Conservation (phyloP, 2,329 filamentous ascomycete genomes). For the Acrocalymma vagum region DNA sequence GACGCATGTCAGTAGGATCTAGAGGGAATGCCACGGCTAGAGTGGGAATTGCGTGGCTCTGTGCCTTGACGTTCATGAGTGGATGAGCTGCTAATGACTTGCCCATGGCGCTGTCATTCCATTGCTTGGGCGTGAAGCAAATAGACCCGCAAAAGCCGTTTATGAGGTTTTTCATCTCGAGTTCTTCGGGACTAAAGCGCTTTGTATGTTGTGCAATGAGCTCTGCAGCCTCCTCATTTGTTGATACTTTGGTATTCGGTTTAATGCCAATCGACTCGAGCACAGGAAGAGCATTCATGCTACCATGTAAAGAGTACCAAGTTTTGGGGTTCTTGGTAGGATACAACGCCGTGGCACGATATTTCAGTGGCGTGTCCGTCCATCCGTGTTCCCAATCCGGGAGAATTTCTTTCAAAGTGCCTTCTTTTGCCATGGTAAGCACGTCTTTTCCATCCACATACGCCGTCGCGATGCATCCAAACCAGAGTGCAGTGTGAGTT, state of each 20-base stretch:
- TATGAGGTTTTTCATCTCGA: constrained; percentile 24
- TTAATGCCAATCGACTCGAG: constrained; percentile 58
- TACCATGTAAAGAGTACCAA: constrained; percentile 63
- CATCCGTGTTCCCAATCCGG: constrained; percentile 53
- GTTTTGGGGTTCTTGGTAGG: constrained; percentile 54
- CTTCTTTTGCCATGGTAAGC: constrained; percentile 30
- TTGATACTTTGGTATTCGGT: constrained; percentile 19
- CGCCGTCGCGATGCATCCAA: constrained; percentile 50
- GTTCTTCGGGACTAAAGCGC: constrained; percentile 42
- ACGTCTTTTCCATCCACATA: constrained; percentile 47
- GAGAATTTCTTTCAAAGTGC: constrained; percentile 37
- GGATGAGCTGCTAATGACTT: constrained; percentile 52
- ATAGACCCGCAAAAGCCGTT: constrained; percentile 48
- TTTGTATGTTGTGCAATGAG: constrained; percentile 26
- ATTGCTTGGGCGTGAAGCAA: constrained; percentile 55
- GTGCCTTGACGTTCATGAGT: constrained; percentile 48
- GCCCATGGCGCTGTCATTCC: constrained; percentile 55
- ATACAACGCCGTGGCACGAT: constrained; percentile 49
- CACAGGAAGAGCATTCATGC: constrained; percentile 54
- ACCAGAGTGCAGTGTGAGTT: constrained; percentile 57
- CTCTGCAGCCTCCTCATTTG: constrained; percentile 31
- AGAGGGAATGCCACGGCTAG: constrained; percentile 40
- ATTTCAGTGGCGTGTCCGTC: constrained; percentile 46
- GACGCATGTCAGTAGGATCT: constrained; percentile 30
- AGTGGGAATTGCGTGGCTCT: constrained; percentile 38